Evolutionary conservation across 2,329 filamentous ascomycete species (phyloP).

Genomic region (Colletotrichum orbiculare): DNA sequence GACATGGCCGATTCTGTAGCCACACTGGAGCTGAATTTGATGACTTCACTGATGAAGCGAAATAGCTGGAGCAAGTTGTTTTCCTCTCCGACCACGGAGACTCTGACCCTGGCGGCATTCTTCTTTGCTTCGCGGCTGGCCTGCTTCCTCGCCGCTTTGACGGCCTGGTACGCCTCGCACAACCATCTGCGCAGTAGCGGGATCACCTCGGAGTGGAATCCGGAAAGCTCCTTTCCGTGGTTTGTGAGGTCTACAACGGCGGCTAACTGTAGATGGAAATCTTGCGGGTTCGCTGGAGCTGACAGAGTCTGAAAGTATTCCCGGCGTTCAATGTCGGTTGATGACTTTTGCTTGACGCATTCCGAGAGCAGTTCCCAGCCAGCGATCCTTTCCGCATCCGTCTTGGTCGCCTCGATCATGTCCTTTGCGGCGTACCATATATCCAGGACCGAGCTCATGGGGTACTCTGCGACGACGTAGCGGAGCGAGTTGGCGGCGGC

Average conservation of each 20-base stretch:
- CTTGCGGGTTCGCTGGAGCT: slow-evolving; percentile 65
- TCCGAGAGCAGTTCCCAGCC: slow-evolving; percentile 75
- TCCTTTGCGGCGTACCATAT: slow-evolving; percentile 77
- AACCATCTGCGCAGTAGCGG: slow-evolving; percentile 73
- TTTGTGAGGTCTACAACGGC: slow-evolving; percentile 71
- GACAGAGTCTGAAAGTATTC: slow-evolving; percentile 74
- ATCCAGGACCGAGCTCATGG: slow-evolving; percentile 67
- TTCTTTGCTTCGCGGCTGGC: slow-evolving; percentile 54
- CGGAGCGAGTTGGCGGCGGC: slow-evolving; percentile 68
- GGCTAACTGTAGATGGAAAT: slow-evolving; percentile 74
- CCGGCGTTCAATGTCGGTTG: slow-evolving; percentile 74
- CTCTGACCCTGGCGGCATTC: slow-evolving; percentile 51
- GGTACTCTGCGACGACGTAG: slow-evolving; percentile 67
- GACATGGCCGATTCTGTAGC: slow-evolving; percentile 72
- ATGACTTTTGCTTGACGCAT: slow-evolving; percentile 70
- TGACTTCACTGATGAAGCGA: slow-evolving; percentile 72
- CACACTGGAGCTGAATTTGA: slow-evolving; percentile 80
- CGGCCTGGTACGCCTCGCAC: slow-evolving; percentile 63
- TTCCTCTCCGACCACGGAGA: slow-evolving; percentile 62
- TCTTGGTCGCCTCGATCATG: slow-evolving; percentile 68
- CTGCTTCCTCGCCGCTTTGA: slow-evolving; percentile 62
- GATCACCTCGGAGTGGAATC: slow-evolving; percentile 75
- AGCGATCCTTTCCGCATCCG: slow-evolving; percentile 63
- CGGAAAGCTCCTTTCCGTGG: slow-evolving; percentile 70
- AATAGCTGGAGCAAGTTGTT: slow-evolving; percentile 74